Base-by-base conservation (phyloP, 228 moss, liverwort and hornwort genomes). In the Sphagnum fallax region DNA sequence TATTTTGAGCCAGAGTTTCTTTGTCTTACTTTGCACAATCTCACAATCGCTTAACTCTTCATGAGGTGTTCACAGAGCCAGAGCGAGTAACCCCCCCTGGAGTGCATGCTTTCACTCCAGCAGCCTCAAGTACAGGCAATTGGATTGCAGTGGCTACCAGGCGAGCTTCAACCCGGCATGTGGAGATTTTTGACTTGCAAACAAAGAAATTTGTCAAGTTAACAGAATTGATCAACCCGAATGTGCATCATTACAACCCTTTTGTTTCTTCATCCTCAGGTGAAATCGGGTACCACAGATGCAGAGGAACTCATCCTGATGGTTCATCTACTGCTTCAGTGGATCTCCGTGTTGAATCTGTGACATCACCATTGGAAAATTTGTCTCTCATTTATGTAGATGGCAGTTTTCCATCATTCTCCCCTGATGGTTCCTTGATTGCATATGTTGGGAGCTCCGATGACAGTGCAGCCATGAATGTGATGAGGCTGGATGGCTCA, bases 61-160 rank as follows among this genome's bases (percentile, higher is more conserved):
- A 12, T 8, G 8, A 12, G 55, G 55, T 55, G 55, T 55, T 53
- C 48, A 63, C 48, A 52, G 63, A 71, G 64, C 64, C 58, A 10
- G 77, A 86, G 83, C 82, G 93, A 60, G 79, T 96, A 5, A 92
- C 95, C 8, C 93, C 93, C 4, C 70, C 84, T 59, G 93, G 91
- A 6, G 73, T 92, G 60, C 95, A 96, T 57, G 83, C 84, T 8
- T 66, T 92, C 65, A 96, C 95, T 51, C 93, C 95, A 9, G 80
- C 93, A 65, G 91, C 88, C 5, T 92, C 89, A 10, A 78, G 64
- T 67, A 67, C 55, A 49, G 87, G 78, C 6, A 73, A 78, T 9
- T 92, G 93, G 93, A 69, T 96, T 47, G 89, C 86, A 16, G 91
- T 92, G 16, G 96, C 93, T 57, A 96, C 96, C 0, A 80, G 88